Conservation (phyloP, 352 stramenopile species). For the Phytophthora tubulina region DNA sequence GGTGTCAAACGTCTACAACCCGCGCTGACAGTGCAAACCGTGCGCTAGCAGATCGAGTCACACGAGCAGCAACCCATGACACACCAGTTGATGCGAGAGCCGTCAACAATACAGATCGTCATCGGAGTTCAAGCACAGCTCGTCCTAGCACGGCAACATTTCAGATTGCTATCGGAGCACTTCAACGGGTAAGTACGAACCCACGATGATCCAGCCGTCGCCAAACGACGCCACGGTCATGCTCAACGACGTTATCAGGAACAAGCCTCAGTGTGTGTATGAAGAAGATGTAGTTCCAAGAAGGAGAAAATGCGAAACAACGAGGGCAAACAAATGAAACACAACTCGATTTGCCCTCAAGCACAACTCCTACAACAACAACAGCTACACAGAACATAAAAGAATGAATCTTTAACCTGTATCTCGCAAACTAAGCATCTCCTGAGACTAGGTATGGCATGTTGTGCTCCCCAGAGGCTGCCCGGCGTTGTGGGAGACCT, state of each 20-base stretch:
- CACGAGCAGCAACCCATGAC: not conserved
- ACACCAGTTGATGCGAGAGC: not conserved
- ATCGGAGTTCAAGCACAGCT: not conserved
- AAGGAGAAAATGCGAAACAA: not conserved
- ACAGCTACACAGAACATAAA: no score
- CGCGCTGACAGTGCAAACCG: no score
- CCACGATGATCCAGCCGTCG: not conserved
- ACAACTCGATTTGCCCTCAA: not conserved
- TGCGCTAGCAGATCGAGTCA: no score
- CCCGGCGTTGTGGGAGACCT: no score
- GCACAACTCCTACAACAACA: not conserved
- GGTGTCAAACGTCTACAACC: no score
- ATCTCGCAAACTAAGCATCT: no score
- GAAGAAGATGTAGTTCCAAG: not conserved
- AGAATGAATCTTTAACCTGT: no score
- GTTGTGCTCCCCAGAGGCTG: no score
- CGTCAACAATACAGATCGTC: not conserved
- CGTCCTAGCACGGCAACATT: not conserved
- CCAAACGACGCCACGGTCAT: not conserved
- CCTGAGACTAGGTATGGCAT: no score
- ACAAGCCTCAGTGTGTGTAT: not conserved
- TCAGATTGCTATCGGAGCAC: not conserved
- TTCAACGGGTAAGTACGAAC: not conserved
- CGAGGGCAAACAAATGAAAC: not conserved
- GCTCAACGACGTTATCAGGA: not conserved